Base-by-base conservation (phyloP, 139 green algal genomes). In the Diplosphaera chodatii region DNA sequence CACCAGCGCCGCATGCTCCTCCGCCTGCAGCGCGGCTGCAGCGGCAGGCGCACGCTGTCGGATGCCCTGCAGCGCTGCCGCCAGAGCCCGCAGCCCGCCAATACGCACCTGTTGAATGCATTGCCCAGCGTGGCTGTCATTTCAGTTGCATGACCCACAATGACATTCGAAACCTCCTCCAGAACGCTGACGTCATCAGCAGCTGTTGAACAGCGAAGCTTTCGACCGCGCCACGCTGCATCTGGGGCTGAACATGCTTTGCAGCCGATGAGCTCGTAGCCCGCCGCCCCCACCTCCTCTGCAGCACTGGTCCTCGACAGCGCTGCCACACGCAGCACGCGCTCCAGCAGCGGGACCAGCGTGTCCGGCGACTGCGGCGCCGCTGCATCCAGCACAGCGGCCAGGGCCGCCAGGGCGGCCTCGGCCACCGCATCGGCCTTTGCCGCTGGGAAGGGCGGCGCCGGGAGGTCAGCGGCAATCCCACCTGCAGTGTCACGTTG, bases 211-310 rank as follows among this genome's bases (percentile, higher is more conserved):
- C n/a, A n/a, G n/a, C n/a, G n/a, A n/a, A n/a, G n/a, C n/a, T n/a
- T n/a, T n/a, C n/a, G n/a, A n/a, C n/a, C n/a, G n/a, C n/a, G n/a
- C n/a, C 25, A 62, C 1, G 28, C 27, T 29, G 28, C 28, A 25
- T 48, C 32, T 37, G 33, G 69, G 23, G n/a, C 25, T 25, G 10
- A n/a, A n/a, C n/a, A n/a, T n/a, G n/a, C n/a, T n/a, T n/a, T n/a
- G n/a, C n/a, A n/a, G n/a, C n/a, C n/a, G n/a, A n/a, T n/a, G n/a
- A n/a, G n/a, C n/a, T n/a, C n/a, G n/a, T n/a, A n/a, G n/a, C n/a
- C n/a, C n/a, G n/a, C n/a, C n/a, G n/a, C n/a, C n/a, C n/a, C 4
- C 31, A 84, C 74, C 78, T 89, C 84, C 32, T 89, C 84, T 1
- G 74, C 64, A 0, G 76, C 77, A 0, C 55, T 37, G 13, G 25